Evolutionary conservation across 306 rosid genomes (phyloP).

Genomic region (Inga oerstediana): DNA sequence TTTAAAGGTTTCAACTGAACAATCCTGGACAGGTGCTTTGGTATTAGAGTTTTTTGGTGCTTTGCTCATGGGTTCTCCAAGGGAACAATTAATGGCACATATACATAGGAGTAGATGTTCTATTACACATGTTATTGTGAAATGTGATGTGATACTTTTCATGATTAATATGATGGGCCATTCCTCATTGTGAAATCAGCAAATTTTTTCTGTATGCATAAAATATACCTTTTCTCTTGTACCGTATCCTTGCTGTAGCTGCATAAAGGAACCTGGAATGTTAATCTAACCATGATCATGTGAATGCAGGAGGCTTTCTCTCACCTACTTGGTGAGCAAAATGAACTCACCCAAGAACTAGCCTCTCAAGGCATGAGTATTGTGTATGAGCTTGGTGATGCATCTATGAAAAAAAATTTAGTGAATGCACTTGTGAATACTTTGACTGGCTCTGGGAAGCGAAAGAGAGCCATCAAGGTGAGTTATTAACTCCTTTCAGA

Average conservation of each 20-base stretch:
- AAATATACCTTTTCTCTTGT: slow-evolving; percentile 10
- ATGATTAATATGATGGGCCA: background rate
- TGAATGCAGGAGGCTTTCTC: slow-evolving; percentile 94
- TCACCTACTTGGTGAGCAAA: slow-evolving; percentile 88
- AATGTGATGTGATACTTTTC: background rate
- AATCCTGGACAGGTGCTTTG: background rate
- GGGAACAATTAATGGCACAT: background rate
- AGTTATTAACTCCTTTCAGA: slow-evolving; percentile 36
- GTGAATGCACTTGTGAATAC: slow-evolving; percentile 88
- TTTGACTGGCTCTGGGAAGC: slow-evolving; percentile 87
- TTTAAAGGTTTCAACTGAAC: background rate
- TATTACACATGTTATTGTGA: background rate
- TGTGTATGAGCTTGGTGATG: slow-evolving; percentile 95
- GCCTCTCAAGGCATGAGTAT: slow-evolving; percentile 99
- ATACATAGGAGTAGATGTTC: background rate
- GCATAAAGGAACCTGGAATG: slow-evolving; percentile 19
- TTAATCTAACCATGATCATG: slow-evolving; percentile 33
- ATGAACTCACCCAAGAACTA: slow-evolving; percentile 94
- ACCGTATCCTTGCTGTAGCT: slow-evolving; percentile 18
- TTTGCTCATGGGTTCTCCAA: background rate
- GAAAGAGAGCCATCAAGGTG: slow-evolving; percentile 94
- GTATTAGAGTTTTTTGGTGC: background rate
- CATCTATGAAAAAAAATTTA: slow-evolving; percentile 78
- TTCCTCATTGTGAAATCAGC: background rate
- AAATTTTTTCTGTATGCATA: background rate